phyloP scores from a whole-genome alignment of 2,329 filamentous ascomycete species.

The Apiospora sp. region DNA sequence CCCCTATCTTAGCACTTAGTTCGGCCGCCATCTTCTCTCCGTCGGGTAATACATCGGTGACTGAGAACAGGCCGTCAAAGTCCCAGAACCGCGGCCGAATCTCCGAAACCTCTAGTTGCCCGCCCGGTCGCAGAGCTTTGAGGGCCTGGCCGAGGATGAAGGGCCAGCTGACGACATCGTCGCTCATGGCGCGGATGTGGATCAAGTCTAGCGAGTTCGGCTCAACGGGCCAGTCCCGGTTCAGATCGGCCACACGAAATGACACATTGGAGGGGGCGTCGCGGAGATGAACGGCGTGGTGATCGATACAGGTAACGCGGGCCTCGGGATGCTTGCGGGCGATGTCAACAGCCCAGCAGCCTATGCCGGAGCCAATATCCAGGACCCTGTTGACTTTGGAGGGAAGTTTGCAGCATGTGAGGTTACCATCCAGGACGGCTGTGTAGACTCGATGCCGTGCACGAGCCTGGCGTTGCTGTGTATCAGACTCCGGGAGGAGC shows the following conservation, averaged over 20 bases:
- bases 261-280: slow-evolving; percentile 61
- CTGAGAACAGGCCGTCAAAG: slow-evolving; percentile 44
- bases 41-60: slow-evolving; percentile 44
- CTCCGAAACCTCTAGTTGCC: slow-evolving; percentile 54
- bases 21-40: slow-evolving; percentile 44
- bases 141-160: slow-evolving; percentile 47
- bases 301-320: slow-evolving; percentile 50
- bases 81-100: slow-evolving; percentile 50
- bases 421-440: slow-evolving; percentile 33
- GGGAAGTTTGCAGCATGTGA: slow-evolving; percentile 36
- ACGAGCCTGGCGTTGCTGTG: background rate
- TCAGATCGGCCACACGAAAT: slow-evolving; percentile 66
- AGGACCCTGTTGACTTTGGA: slow-evolving; percentile 43
- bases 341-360: slow-evolving; percentile 54
- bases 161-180: slow-evolving; percentile 54
- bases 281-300: background rate
- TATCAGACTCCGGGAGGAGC: background rate
- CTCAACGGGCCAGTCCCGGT: slow-evolving; percentile 50
- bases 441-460: slow-evolving; percentile 36
- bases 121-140: slow-evolving; percentile 51
- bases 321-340: slow-evolving; percentile 49
- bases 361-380: slow-evolving; percentile 53
- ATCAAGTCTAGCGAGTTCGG: slow-evolving; percentile 49
- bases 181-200: slow-evolving; percentile 53
- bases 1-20: slow-evolving; percentile 39